Conservation (phyloP, 2,329 filamentous ascomycete species). For the Epichloe aotearoae region DNA sequence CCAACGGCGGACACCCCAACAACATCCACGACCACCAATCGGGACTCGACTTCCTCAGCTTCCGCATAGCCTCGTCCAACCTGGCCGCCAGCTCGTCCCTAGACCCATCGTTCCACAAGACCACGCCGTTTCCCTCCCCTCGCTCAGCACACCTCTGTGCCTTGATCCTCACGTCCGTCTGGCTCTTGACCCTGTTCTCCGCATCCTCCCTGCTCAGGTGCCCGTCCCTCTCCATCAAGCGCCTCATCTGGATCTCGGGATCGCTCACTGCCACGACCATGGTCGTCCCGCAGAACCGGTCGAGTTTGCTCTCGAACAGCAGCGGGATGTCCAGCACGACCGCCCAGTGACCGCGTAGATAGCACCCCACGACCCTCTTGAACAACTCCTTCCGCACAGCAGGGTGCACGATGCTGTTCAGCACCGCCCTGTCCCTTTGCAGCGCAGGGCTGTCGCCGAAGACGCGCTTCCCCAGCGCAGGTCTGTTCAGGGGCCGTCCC, state of each 20-base stretch:
- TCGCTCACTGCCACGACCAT: constrained; percentile 78
- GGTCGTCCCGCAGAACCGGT: constrained; percentile 72
- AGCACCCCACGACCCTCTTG: constrained; percentile 55
- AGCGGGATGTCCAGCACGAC: constrained; percentile 87
- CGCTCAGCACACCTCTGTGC: constrained; percentile 59
- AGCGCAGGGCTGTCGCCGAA: constrained; percentile 68
- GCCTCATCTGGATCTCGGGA: constrained; percentile 66
- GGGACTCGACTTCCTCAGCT: constrained; percentile 51
- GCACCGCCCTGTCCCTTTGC: constrained; percentile 55
- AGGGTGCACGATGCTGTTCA: constrained; percentile 89
- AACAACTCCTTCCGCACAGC: constrained; percentile 78
- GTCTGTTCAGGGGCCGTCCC: constrained; percentile 69
- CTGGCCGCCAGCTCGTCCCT: constrained; percentile 55
- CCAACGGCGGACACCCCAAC: constrained; percentile 61
- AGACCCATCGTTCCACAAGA: constrained; percentile 82
- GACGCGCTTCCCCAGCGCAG: constrained; percentile 70
- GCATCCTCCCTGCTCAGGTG: constrained; percentile 79
- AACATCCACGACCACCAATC: constrained; percentile 72
- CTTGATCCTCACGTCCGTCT: constrained; percentile 77
- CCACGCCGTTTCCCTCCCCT: constrained; percentile 52
- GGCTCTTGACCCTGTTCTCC: constrained; percentile 70
- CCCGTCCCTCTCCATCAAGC: constrained; percentile 60
- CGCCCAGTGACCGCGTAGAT: constrained; percentile 68
- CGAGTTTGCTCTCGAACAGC: constrained; percentile 78
- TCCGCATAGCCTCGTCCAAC: constrained; percentile 51